Evolutionary conservation across 2,329 filamentous ascomycete genomes (phyloP).

Genomic region (Penicillium sp.): DNA sequence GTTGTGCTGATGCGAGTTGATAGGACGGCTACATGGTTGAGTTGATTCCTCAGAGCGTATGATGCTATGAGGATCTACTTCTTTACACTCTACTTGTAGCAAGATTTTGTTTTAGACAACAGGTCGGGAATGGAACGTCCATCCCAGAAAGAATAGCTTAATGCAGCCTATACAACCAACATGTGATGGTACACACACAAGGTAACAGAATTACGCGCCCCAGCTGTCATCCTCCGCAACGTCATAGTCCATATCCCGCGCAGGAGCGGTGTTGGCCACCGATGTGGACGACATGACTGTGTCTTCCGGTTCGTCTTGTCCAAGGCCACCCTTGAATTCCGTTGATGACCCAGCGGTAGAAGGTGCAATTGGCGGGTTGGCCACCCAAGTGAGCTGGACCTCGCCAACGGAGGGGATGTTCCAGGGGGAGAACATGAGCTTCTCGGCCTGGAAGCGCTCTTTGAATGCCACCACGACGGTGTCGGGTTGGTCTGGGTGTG

Average conservation of each 20-base stretch:
- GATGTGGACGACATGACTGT: constrained; percentile 26
- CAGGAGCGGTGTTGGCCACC: constrained; percentile 5
- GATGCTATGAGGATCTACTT: not conserved
- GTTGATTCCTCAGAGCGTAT: constrained; percentile 26
- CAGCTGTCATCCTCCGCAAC: constrained; percentile 45
- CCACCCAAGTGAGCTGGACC: constrained; percentile 49
- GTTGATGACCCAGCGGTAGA: constrained; percentile 10
- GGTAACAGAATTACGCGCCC: constrained; percentile 18
- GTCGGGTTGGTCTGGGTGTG: constrained; percentile 33
- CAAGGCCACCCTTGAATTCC: constrained; percentile 20
- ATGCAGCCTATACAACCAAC: constrained; percentile 5
- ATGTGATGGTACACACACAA: not conserved
- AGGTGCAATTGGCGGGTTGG: constrained; percentile 29
- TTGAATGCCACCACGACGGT: constrained; percentile 41
- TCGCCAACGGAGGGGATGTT: constrained; percentile 47
- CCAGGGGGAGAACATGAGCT: constrained; percentile 42
- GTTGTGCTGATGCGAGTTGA: not conserved
- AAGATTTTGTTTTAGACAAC: not conserved
- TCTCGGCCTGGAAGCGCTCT: constrained; percentile 47
- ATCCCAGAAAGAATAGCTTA: not conserved
- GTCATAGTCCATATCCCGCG: constrained; percentile 42
- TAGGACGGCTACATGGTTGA: constrained; percentile 32
- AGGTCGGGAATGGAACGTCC: not conserved
- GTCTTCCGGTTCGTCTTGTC: constrained; percentile 24
- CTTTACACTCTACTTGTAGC: not conserved